Conservation (phyloP, 2,329 filamentous ascomycete genomes). For the Fusarium marasasianum region DNA sequence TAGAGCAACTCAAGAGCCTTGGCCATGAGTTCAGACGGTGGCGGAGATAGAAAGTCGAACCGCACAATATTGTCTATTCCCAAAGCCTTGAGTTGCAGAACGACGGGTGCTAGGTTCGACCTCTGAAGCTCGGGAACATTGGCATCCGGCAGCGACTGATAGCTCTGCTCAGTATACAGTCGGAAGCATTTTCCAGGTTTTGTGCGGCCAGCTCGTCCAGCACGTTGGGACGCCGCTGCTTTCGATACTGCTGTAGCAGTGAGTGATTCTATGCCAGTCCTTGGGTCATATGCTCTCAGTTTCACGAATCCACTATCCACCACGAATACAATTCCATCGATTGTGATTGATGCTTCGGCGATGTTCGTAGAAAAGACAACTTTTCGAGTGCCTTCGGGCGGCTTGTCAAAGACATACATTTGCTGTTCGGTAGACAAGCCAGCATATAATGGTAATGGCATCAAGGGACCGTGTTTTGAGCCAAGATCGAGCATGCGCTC, state of each 20-base stretch:
- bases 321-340: slow-evolving; percentile 90
- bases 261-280: slow-evolving; percentile 86
- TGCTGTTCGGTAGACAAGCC: slow-evolving; percentile 91
- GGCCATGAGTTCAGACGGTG: slow-evolving; percentile 84
- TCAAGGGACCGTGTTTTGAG: slow-evolving; percentile 41
- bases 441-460: slow-evolving; percentile 80
- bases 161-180: slow-evolving; percentile 84
- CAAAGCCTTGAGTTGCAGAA: slow-evolving; percentile 92
- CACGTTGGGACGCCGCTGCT: slow-evolving; percentile 90
- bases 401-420: slow-evolving; percentile 91
- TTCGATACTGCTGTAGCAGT: slow-evolving; percentile 86
- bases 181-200: slow-evolving; percentile 93
- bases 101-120: slow-evolving; percentile 86
- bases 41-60: slow-evolving; percentile 88
- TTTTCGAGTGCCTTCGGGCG: slow-evolving; percentile 84
- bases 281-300: slow-evolving; percentile 83
- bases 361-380: slow-evolving; percentile 96
- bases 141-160: slow-evolving; percentile 70
- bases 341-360: slow-evolving; percentile 94
- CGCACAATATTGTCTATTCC: slow-evolving; percentile 94
- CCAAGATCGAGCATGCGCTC: slow-evolving; percentile 73
- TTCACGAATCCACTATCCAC: slow-evolving; percentile 93
- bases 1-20: slow-evolving; percentile 90
- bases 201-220: slow-evolving; percentile 89
- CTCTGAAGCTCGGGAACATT: slow-evolving; percentile 92